Percentiles rank a stretch among this genome's conserved stretches.
phyloP scores from a whole-genome alignment of 768 basidiomycete species.

The Serendipita indica region DNA sequence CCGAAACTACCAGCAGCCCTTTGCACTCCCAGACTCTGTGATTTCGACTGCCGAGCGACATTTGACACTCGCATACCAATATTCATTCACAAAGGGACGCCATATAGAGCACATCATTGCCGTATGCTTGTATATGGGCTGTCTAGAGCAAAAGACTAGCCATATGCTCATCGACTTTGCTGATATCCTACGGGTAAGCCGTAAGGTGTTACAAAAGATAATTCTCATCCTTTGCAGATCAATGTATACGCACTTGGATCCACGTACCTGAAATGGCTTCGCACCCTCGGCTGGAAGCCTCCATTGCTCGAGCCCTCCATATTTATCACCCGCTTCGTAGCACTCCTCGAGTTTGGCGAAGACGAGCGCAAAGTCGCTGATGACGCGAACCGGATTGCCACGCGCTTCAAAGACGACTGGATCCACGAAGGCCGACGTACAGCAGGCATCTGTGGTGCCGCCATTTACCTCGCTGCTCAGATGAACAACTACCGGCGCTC shows the following conservation, averaged over 20 bases:
- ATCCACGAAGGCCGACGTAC: conserved; percentile 91
- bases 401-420: conserved; percentile 93
- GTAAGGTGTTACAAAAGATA: not conserved
- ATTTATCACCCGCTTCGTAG: conserved; percentile 90
- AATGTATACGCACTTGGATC: conserved; percentile 96
- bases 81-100: conserved; percentile 87
- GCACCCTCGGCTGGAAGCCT: conserved; percentile 28
- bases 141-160: conserved; percentile 79
- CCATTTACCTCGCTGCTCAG: conserved; percentile 82
- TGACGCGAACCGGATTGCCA: conserved; percentile 86
- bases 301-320: conserved; percentile 54
- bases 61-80: conserved; percentile 87
- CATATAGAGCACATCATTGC: conserved; percentile 88
- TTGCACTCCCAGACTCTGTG: not conserved
- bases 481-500: conserved; percentile 97
- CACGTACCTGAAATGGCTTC: conserved; percentile 82
- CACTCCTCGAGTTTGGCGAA: conserved; percentile 89
- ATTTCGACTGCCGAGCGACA: conserved; percentile 55
- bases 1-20: conserved; percentile 58
- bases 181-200: conserved; percentile 71
- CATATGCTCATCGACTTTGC: conserved; percentile 99
- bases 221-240: conserved; percentile 36
- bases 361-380: conserved; percentile 83
- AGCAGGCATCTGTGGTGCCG: conserved; percentile 94
- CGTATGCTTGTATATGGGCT: conserved; percentile 89